Percentiles rank a stretch among this genome's conserved stretches.
phyloP scores from a whole-genome alignment of 2,329 filamentous ascomycete genomes.

The Knufia fluminis region DNA sequence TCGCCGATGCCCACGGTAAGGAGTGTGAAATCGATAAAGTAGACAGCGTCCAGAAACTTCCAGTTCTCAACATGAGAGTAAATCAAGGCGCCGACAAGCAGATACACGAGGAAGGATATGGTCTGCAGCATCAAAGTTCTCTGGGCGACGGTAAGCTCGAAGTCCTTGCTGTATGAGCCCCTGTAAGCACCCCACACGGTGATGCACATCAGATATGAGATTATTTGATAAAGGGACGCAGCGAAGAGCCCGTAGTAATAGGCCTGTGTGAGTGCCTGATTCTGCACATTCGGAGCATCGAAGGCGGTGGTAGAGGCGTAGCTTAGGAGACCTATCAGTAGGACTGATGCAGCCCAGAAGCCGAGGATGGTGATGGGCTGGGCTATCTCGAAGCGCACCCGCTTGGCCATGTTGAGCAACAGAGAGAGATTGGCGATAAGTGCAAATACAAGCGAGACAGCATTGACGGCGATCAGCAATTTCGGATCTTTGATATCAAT shows the following conservation, averaged over 20 bases:
- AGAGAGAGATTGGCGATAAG: constrained; percentile 46
- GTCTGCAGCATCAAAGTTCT: constrained; percentile 43
- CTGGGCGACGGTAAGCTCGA: constrained; percentile 47
- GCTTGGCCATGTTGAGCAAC: constrained; percentile 51
- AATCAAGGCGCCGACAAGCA: constrained; percentile 31
- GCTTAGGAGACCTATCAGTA: constrained; percentile 45
- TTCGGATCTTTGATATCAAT: constrained; percentile 43
- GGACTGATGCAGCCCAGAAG: constrained; percentile 46
- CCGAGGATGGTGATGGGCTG: constrained; percentile 53
- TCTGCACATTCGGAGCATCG: constrained; percentile 30
- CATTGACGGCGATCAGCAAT: constrained; percentile 49
- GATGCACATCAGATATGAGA: constrained; percentile 45
- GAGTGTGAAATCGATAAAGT: constrained; percentile 48
- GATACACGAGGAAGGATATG: constrained; percentile 33
- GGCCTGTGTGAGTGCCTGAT: constrained; percentile 45
- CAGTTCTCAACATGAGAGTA: constrained; percentile 41
- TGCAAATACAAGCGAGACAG: constrained; percentile 45
- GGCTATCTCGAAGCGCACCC: constrained; percentile 46
- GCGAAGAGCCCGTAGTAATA: constrained; percentile 54
- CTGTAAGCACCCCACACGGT: constrained; percentile 48
- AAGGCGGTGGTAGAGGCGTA: constrained; percentile 34
- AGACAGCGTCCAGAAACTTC: constrained; percentile 46
- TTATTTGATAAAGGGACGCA: constrained; percentile 47
- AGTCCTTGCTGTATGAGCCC: constrained; percentile 47
- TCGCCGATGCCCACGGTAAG: constrained; percentile 48